Conservation (phyloP, 371 early-diverging fungal species). For the Mucor plumbeus region DNA sequence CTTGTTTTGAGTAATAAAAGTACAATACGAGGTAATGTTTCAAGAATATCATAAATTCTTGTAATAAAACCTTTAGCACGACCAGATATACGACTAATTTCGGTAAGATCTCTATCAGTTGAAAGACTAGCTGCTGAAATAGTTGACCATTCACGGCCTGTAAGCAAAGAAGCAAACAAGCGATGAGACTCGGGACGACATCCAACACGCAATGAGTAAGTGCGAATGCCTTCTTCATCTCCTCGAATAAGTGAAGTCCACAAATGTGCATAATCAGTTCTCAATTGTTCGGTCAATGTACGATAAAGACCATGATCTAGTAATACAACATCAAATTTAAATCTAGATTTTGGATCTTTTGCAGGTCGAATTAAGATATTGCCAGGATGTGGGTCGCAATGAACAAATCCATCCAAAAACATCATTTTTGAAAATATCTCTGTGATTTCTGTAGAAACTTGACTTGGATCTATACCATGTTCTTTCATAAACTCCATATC, state of each 20-base stretch:
- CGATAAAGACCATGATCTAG: conserved; percentile 96
- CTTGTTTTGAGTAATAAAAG: conserved; percentile 90
- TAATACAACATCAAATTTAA: conserved; percentile 88
- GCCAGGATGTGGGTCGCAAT: conserved; percentile 87
- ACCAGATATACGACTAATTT: conserved; percentile 47
- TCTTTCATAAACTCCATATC: conserved; percentile 71
- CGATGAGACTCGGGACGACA: conserved; percentile 78
- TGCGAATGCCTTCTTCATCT: conserved; percentile 70
- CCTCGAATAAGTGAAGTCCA: conserved; percentile 87
- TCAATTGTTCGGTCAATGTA: conserved; percentile 67
- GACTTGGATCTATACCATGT: conserved; percentile 72
- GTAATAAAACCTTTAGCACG: conserved; percentile 61
- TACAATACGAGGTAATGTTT: conserved; percentile 81
- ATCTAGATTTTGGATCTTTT: conserved; percentile 48
- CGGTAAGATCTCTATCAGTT: conserved; percentile 49
- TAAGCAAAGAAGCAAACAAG: conserved; percentile 85
- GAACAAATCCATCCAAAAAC: conserved; percentile 84
- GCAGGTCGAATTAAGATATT: conserved; percentile 73
- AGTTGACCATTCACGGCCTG: conserved; percentile 85
- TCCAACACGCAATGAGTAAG: conserved; percentile 63
- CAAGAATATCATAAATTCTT: conserved; percentile 83
- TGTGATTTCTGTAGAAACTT: conserved; percentile 78
- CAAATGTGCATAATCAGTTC: conserved; percentile 84
- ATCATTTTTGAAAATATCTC: conserved; percentile 91
- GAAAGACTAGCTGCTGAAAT: conserved; percentile 47